phyloP scores from a whole-genome alignment of 495 filamentous ascomycete species.

The Ramalina intermedia region DNA sequence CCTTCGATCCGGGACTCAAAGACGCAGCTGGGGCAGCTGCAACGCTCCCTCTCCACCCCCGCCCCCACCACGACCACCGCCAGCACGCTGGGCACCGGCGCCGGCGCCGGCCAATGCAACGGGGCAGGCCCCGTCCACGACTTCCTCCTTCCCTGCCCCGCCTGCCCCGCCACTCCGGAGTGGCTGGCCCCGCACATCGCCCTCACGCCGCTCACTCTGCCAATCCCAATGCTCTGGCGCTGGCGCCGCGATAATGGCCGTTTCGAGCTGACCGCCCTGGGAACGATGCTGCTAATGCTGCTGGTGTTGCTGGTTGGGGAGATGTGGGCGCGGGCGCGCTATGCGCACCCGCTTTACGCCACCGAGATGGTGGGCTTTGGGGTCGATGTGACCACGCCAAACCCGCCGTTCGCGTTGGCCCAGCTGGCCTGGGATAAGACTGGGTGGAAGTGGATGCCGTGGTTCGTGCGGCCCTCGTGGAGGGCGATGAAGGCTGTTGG shows the following conservation, averaged over 20 bases:
- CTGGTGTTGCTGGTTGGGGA: constrained; percentile 45
- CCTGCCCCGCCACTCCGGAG: constrained; percentile 9
- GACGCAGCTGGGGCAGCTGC: constrained; percentile 50
- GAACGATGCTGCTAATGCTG: constrained; percentile 32
- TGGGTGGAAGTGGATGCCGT: not conserved
- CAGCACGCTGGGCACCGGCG: constrained; percentile 3
- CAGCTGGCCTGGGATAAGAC: constrained; percentile 31
- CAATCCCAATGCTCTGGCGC: constrained; percentile 45
- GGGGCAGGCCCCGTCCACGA: constrained; percentile 17
- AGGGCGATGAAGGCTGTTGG: no score
- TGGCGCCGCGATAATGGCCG: constrained; percentile 27
- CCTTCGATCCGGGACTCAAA: constrained; percentile 52
- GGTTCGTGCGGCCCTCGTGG: no score
- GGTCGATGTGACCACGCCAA: constrained; percentile 29
- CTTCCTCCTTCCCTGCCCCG: constrained; percentile 18
- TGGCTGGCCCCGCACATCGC: not conserved
- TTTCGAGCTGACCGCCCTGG: constrained; percentile 40
- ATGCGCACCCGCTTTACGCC: constrained; percentile 41
- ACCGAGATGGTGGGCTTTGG: constrained; percentile 30
- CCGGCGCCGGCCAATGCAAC: constrained; percentile 5
- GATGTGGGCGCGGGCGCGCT: constrained; percentile 31
- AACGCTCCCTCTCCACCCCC: constrained; percentile 37
- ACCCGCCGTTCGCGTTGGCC: constrained; percentile 30
- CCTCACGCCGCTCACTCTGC: constrained; percentile 29
- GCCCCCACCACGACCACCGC: constrained; percentile 17